phyloP scores from a whole-genome alignment of 768 basidiomycete species.

The Hygrophorus russula region DNA sequence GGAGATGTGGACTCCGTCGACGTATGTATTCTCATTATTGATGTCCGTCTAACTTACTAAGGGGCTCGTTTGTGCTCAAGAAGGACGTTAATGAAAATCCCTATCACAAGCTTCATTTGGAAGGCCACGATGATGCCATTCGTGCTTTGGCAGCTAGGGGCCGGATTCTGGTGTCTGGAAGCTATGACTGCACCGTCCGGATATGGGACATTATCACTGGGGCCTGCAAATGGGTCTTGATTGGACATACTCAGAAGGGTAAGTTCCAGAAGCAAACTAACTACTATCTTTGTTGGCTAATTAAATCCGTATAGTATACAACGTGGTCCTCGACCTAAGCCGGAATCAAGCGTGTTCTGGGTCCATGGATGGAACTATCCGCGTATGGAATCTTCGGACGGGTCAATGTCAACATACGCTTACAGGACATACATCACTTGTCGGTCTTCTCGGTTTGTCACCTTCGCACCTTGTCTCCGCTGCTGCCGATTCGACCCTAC shows the following conservation, averaged over 20 bases:
- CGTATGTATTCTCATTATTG: slow-evolving; percentile 21
- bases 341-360: slow-evolving; percentile 95
- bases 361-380: slow-evolving; percentile 96
- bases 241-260: slow-evolving; percentile 92
- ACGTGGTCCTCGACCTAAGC: slow-evolving; percentile 78
- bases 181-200: slow-evolving; percentile 90
- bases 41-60: not conserved
- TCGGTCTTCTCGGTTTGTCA: slow-evolving; percentile 85
- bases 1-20: slow-evolving; percentile 44
- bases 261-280: slow-evolving; percentile 8
- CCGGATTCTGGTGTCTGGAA: slow-evolving; percentile 84
- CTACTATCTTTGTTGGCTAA: not conserved
- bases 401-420: slow-evolving; percentile 75
- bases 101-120: slow-evolving; percentile 74
- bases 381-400: slow-evolving; percentile 82
- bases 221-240: slow-evolving; percentile 65
- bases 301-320: slow-evolving; percentile 66
- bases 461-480: slow-evolving; percentile 89
- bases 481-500: slow-evolving; percentile 90
- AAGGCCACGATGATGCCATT: slow-evolving; percentile 88
- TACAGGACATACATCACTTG: slow-evolving; percentile 88
- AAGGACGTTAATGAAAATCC: slow-evolving; percentile 72
- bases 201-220: slow-evolving; percentile 92
- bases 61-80: slow-evolving; percentile 6
- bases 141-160: slow-evolving; percentile 88